phyloP scores from a whole-genome alignment of 805 yeast species.

The Cyberlindnera euphorbiae region DNA sequence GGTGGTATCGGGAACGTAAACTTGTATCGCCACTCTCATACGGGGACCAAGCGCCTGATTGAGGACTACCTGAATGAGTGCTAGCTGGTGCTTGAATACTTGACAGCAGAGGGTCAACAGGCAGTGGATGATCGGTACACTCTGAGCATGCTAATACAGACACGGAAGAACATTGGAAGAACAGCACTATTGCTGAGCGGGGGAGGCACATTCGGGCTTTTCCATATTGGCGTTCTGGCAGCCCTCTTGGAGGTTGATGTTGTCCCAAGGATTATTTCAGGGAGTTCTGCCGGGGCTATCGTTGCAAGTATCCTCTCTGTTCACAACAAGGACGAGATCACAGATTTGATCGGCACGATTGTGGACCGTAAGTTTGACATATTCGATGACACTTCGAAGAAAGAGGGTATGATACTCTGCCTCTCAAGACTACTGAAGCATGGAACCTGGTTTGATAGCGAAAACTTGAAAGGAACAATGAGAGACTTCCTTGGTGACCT shows the following conservation, averaged over 20 bases:
- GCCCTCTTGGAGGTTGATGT: conserved; percentile 70
- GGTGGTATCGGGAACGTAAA: conserved; percentile 84
- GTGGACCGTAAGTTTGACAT: conserved; percentile 43
- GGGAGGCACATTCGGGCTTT: conserved; percentile 90
- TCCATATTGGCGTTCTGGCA: conserved; percentile 88
- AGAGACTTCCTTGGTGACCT: conserved; percentile 76
- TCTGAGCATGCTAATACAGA: conserved; percentile 76
- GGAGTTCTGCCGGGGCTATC: conserved; percentile 95
- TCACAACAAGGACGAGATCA: conserved; percentile 67
- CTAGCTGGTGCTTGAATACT: conserved; percentile 36
- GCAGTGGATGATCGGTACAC: conserved; percentile 63
- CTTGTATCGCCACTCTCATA: conserved; percentile 70
- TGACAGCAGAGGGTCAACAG: conserved; percentile 15
- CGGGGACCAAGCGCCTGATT: conserved; percentile 80
- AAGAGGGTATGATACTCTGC: conserved; percentile 42
- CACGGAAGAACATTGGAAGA: conserved; percentile 87
- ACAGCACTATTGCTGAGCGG: conserved; percentile 95
- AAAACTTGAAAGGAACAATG: conserved; percentile 69
- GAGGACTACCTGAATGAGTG: conserved; percentile 85
- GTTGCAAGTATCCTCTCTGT: conserved; percentile 86
- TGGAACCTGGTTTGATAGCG: conserved; percentile 86
- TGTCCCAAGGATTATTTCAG: conserved; percentile 84
- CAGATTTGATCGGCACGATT: conserved; percentile 45
- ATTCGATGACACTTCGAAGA: conserved; percentile 38
- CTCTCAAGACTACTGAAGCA: conserved; percentile 63